A percentile compares a stretch with the other conserved stretches of the same genome.
Conservation (phyloP, 495 filamentous ascomycete genomes). For the Penicillium fimorum region DNA sequence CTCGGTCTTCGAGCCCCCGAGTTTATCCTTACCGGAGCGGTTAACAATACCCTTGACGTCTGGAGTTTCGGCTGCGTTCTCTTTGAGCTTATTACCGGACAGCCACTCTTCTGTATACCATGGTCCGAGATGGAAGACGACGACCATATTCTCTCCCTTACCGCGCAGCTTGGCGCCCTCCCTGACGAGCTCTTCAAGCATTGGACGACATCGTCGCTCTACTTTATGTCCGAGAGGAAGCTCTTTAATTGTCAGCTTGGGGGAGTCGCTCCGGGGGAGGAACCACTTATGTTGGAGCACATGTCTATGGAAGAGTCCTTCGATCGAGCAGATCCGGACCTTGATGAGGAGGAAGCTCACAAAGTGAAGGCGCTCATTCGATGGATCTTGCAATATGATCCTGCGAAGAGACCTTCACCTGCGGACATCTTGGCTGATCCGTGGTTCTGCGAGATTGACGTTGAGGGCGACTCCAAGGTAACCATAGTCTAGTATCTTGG, state of each 20-base stretch:
- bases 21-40: slow-evolving; percentile 27
- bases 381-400: slow-evolving; percentile 37
- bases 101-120: slow-evolving; percentile 28
- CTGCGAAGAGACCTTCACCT: slow-evolving; percentile 30
- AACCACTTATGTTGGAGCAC: slow-evolving; percentile 15
- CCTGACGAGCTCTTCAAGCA: slow-evolving; percentile 25
- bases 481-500: background rate
- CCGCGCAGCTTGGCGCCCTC: slow-evolving; percentile 22
- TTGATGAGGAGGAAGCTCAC: slow-evolving; percentile 29
- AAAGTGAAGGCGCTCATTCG: slow-evolving; percentile 29
- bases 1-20: slow-evolving; percentile 35
- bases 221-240: slow-evolving; percentile 30
- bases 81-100: slow-evolving; percentile 37
- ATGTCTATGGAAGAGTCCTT: slow-evolving; percentile 30
- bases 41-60: slow-evolving; percentile 33
- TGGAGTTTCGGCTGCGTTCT: slow-evolving; percentile 44
- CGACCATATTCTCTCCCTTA: slow-evolving; percentile 25
- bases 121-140: slow-evolving; percentile 22
- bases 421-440: slow-evolving; percentile 28
- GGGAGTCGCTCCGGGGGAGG: slow-evolving; percentile 9
- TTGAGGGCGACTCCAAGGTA: slow-evolving; percentile 9
- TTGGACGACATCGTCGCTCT: slow-evolving; percentile 30
- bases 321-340: slow-evolving; percentile 24
- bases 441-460: slow-evolving; percentile 28
- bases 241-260: slow-evolving; percentile 29